These are phyloP conservation scores for Leishmania tarentolae DNA, from an alignment of 208 protist genomes.

Conservation along the genomic window DNA sequence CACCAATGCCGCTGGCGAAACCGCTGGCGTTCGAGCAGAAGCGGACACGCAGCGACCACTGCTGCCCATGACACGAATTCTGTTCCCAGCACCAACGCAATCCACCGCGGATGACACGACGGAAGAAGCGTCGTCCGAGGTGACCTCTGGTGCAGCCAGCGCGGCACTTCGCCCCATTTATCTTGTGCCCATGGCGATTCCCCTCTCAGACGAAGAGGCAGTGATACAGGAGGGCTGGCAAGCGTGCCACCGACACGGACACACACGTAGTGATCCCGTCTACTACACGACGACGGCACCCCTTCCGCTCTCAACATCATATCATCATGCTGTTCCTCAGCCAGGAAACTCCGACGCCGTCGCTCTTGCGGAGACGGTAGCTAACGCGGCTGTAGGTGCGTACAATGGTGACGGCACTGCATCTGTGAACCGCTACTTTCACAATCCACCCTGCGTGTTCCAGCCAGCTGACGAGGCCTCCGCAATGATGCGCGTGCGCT, in stretches of 20 bases:
- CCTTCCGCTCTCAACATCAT: constrained; percentile 25
- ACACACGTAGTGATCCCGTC: constrained; percentile 27
- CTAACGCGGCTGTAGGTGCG: background rate
- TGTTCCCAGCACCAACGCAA: constrained; percentile 38
- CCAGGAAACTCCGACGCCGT: background rate
- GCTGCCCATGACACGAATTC: constrained; percentile 51
- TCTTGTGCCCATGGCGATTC: constrained; percentile 46
- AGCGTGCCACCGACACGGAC: constrained; percentile 33
- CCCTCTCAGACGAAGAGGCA: constrained; percentile 27
- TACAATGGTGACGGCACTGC: background rate
- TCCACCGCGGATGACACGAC: background rate
- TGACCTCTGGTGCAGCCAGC: background rate
- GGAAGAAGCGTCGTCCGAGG: background rate
- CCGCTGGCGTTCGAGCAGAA: background rate
- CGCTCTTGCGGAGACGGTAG: background rate
- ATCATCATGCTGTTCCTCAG: constrained; percentile 28
- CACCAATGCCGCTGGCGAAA: background rate
- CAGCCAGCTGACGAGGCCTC: constrained; percentile 43
- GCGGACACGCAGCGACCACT: constrained; percentile 8
- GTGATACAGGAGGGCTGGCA: constrained; percentile 27
- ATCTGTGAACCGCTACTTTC: constrained; percentile 16
- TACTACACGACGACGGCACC: constrained; percentile 21
- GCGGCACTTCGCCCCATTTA: constrained; percentile 36
- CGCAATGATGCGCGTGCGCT: constrained; percentile 47
- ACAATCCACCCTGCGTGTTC: constrained; percentile 32